Base-by-base conservation (phyloP, 495 filamentous ascomycete species). In the Hamigera avellanea region DNA sequence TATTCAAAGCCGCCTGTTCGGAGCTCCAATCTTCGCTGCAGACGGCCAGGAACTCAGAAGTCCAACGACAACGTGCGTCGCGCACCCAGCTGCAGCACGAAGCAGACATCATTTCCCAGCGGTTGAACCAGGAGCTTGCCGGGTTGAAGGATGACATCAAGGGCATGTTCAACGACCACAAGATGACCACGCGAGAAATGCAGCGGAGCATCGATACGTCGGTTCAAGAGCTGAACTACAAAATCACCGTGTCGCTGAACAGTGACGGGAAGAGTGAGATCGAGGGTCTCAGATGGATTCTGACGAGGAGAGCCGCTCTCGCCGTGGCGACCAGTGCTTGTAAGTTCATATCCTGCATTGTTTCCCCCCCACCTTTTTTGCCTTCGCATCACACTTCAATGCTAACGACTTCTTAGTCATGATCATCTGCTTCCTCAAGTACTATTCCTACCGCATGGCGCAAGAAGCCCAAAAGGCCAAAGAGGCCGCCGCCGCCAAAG, bases 161-260 rank as follows among this genome's bases (percentile, higher is more conserved):
- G 52, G 87, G 85, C 35, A 81, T 95, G 78, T 94, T 96, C 57
- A 87, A 95, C 49, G 91, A 99, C 49, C 75, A 93, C 15, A 86
- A 86, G 58, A 95, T 99, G 87, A 72, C 72, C 5, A 86, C 87
- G 13, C 70, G 85, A 29, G 80, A 82, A 53, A 81, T 94, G 51
- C 84, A 93, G 61, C 74, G 87, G 48, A 69, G 60, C 13, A 81
- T 85, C 54, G 87, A 96, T 47, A 81, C 43, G 9, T 63, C 83
- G 67, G 91, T 95, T 18, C 85, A 91, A 63, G 82, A 94, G 56
- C 61, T 95, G 40, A 91, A 89, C 61, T 89, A 94, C 57, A 89
- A 89, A 51, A 95, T 96, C 52, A 87, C 81, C 7, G 83, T 94
- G 19, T 69, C 67, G 10, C 66, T 99, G 26, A 86, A 83, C 49